Evolutionary conservation across 1,284 basidiomycete genomes (phyloP), one percentile per base, ranked within the genome.

Genomic region (Moesziomyces parantarcticus): DNA sequence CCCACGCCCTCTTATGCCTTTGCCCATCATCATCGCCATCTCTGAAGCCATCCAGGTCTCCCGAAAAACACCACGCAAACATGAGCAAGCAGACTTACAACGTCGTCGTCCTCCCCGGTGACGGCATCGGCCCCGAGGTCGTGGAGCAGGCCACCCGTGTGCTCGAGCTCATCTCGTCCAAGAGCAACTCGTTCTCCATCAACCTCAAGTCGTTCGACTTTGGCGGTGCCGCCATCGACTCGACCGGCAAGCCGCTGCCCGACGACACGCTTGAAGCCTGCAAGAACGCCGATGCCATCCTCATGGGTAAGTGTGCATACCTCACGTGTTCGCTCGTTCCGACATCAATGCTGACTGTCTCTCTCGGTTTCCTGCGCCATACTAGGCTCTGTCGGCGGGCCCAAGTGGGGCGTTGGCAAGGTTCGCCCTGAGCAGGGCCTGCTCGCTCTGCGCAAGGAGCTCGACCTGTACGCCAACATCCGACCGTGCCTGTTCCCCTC

Each of bases 61-160:
- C 11, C 5, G 9, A 29, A 2, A 13, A 21, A 22, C 9, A 7
- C n/a, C 21, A 16, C 16, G 36, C 39, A 45, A 75, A 45, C 5
- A 69, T 69, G 62, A 50, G 46, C 50, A 66, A 65, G 57, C 69
- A 62, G 18, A 54, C 57, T 0, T 70, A 67, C 72, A 75, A 75
- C 58, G 63, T 75, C 50, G 72, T 75, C 48, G 89, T 96, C 47
- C 90, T 99, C 41, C 91, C 92, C 46, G 97, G 97, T 63, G 97
- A 99, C 86, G 97, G 97, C 73, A 99, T 99, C 80, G 96, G 97
- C 36, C 97, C 97, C 42, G 93, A 97, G 82, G 94, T 99, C 36
- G 88, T 94, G 39, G 88, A 86, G n/a, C 90, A 99, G 85, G 97
- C 96, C 14, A 88, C 91, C 32, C 90, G 91, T 63, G 92, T 98